Evolutionary conservation across 176 grass and related monocot genomes (phyloP), one percentile per base, ranked within the genome.

Genomic region (Alloteropsis semialata): DNA sequence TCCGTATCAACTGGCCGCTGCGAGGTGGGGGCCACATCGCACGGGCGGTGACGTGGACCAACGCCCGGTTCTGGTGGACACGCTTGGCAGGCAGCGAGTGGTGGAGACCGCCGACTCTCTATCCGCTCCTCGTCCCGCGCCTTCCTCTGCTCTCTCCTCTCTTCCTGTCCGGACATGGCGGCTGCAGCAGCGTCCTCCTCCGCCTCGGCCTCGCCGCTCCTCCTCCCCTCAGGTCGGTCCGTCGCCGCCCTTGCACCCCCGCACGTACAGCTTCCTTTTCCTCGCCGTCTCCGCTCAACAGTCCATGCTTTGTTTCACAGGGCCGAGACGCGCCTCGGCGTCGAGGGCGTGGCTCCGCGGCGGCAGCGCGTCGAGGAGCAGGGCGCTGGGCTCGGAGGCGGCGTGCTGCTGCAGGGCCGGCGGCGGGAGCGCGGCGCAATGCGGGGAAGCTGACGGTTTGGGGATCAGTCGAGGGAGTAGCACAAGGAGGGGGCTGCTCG

Each of bases 121-220:
- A 79, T 82, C 73, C 66, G 43, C 63, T 58, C 19, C 30, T 10
- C 29, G 41, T 12, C 59, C 53, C 36, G 11, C n/a, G 15, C 6
- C 59, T 33, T 37, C 34, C 17, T 54, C 36, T 28, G n/a, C n/a
- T 58, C 10, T 3, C 50, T 58, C 55, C 81, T 62, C 8, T 38
- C 37, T 38, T 27, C 46, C 11, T 42, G 18, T 1, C 77, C 77
- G 0, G 66, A 72, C 78, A 66, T 85, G 82, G 84, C 85, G 49
- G 66, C 83, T 5, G 75, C 83, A 19, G 58, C n/a, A 56, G 3
- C 88, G 30, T 75, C 82, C 44, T 86, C 80, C 70, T 86, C 87
- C 39, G 74, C 84, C 32, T 91, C 92, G 41, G 78, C 84, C 45
- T 91, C 92, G 48, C 49, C 88, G 77, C 86, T 97, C 39, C 90